phyloP scores from a whole-genome alignment of 306 rosid species.

The Cucumis hystrix region DNA sequence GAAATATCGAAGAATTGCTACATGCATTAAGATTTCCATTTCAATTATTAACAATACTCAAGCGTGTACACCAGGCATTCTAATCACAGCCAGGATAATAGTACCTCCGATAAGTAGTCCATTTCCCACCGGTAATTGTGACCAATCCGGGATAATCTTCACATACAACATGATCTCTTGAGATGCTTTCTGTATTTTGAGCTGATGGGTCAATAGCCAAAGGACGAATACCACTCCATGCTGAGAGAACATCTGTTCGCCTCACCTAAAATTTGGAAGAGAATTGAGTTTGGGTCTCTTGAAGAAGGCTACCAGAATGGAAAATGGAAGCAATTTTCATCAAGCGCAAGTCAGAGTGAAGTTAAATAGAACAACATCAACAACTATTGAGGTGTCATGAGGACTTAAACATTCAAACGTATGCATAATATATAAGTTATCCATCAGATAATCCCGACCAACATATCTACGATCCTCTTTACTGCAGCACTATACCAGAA shows the following conservation, averaged over 20 bases:
- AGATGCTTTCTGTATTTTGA: slow-evolving; percentile 74
- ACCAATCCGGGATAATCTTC: slow-evolving; percentile 98
- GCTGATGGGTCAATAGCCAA: slow-evolving; percentile 86
- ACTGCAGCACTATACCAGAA: background rate
- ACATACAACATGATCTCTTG: slow-evolving; percentile 97
- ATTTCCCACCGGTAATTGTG: slow-evolving; percentile 97
- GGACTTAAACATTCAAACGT: background rate
- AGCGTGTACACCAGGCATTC: slow-evolving; percentile 10
- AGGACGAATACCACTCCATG: slow-evolving; percentile 99
- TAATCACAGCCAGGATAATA: background rate
- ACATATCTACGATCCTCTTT: background rate
- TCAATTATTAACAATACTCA: slow-evolving; percentile 5
- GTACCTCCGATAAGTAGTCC: slow-evolving; percentile 99
- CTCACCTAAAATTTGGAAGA: slow-evolving; percentile 51
- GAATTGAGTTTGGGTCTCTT: slow-evolving; percentile 16
- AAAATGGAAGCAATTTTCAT: background rate
- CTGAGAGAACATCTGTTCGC: slow-evolving; percentile 89
- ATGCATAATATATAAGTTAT: background rate
- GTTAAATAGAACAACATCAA: background rate
- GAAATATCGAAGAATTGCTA: background rate
- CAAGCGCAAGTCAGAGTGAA: background rate
- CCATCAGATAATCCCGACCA: background rate
- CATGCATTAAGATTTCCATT: background rate
- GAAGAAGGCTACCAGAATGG: slow-evolving; percentile 9
- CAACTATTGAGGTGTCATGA: background rate